Base-by-base conservation (phyloP, 2,329 filamentous ascomycete genomes). In the Fusarium bulbicola region DNA sequence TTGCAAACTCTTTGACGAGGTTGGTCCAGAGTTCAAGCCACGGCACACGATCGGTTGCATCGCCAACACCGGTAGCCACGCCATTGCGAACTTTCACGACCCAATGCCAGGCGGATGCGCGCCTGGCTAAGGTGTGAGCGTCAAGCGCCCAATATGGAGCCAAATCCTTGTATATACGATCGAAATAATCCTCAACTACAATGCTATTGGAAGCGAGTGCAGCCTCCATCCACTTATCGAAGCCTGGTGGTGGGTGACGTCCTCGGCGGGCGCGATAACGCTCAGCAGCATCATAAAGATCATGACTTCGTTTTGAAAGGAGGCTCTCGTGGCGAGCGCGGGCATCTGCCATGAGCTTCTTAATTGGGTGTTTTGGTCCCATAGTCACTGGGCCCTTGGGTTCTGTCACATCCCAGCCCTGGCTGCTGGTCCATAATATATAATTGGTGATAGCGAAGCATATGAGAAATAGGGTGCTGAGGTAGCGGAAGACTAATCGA, bases 241-340 rank as follows among this genome's bases (percentile, higher is more conserved):
- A 92, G n/a, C 88, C 88, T 1, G 90, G 90, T 7, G 90, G 90
- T 5, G 89, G 90, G 74, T 91, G 88, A 30, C 89, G 84, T 28
- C 88, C 89, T 68, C 90, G 85, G 53, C 85, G 84, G 32, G 81
- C 78, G 63, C 90, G 85, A 76, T 92, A 92, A 28, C 84, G 86
- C 8, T 82, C 81, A 1, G 90, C 88, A 10, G 89, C 87, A 20
- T 86, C 83, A 15, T 81, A 79, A 57, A 92, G 80, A 21, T 84
- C 84, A 64, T 80, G 80, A 39, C 88, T 88, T 67, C 85, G 83
- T 39, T 83, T 81, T 20, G 81, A 75, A 24, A 89, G 79, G 32
- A 85, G 72, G 14, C 77, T 73, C 20, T 83, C 80, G 70, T 87
- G 87, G 21, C 79, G 79, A 39, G 79, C 75, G 54, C 85, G 84